Percentiles rank a stretch among this genome's conserved stretches.
phyloP scores from a whole-genome alignment of 352 stramenopile genomes.

The Pythium plurisporium region DNA sequence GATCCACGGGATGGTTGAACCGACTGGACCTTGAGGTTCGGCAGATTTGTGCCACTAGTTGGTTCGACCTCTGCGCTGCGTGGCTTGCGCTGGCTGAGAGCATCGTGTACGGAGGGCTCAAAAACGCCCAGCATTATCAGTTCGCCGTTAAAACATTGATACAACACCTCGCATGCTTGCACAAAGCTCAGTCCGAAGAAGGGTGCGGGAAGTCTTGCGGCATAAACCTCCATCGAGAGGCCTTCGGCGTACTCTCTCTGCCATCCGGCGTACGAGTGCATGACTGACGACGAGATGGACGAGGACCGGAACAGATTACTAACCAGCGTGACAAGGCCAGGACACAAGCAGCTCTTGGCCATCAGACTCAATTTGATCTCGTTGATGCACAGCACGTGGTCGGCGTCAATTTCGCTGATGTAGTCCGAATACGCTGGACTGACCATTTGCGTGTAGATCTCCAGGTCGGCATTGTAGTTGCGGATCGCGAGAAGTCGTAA shows the following conservation, averaged over 20 bases:
- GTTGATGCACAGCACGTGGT: conserved; percentile 56
- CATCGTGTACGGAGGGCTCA: too few relatives aligned
- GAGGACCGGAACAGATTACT: conserved; percentile 61
- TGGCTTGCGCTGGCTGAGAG: too few relatives aligned
- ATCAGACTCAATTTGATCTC: conserved; percentile 62
- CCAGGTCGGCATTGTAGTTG: conserved; percentile 53
- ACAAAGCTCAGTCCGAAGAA: conserved; percentile 52
- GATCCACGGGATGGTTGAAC: too few relatives aligned
- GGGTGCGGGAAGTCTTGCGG: conserved; percentile 34
- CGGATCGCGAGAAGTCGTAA: conserved; percentile 55
- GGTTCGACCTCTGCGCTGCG: too few relatives aligned
- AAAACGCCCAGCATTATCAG: conserved; percentile 45
- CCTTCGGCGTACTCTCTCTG: conserved; percentile 51
- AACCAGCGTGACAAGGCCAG: conserved; percentile 51
- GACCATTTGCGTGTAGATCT: conserved; percentile 60
- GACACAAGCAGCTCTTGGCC: conserved; percentile 59
- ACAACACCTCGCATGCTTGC: conserved; percentile 46
- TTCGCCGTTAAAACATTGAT: conserved; percentile 52
- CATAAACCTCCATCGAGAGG: conserved; percentile 56
- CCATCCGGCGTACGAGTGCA: conserved; percentile 27
- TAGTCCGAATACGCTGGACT: conserved; percentile 50
- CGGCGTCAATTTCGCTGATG: conserved; percentile 48
- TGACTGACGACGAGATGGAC: conserved; percentile 18
- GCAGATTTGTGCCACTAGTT: too few relatives aligned
- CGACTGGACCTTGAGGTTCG: too few relatives aligned